Evolutionary conservation across 139 green algal genomes (phyloP), one percentile per base, ranked within the genome.

Genomic region (Chlorella sp.): DNA sequence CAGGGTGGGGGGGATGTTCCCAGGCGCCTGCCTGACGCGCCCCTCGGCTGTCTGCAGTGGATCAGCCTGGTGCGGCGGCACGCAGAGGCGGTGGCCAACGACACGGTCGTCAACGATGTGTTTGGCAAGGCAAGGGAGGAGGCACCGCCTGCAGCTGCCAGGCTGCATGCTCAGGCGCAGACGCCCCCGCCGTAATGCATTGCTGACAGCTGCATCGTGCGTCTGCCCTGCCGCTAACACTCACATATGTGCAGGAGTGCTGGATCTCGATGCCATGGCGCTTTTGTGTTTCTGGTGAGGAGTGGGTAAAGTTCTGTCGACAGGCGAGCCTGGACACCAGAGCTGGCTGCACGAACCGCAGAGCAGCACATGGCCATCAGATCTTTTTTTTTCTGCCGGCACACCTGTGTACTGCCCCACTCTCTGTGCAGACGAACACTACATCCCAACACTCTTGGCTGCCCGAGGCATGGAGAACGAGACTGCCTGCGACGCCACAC

Each of bases 371-470:
- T n/a, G n/a, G n/a, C n/a, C n/a, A n/a, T n/a, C n/a, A n/a, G n/a
- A n/a, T n/a, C n/a, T n/a, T n/a, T n/a, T n/a, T n/a, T n/a, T n/a
- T n/a, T n/a, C n/a, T n/a, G n/a, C n/a, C n/a, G n/a, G n/a, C n/a
- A n/a, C n/a, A n/a, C n/a, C n/a, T n/a, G n/a, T n/a, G n/a, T n/a
- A n/a, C n/a, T n/a, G n/a, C n/a, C n/a, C n/a, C n/a, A n/a, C n/a
- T 48, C 66, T 59, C 35, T 2, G 75, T 76, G 66, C 75, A 86
- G 55, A n/a, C n/a, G n/a, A n/a, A n/a, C 83, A 88, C 74, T 86
- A 86, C 63, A 74, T 86, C 11, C 78, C 83, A 14, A 83, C 70
- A 36, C 68, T 85, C 45, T 64, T 88, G 56, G 79, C 83, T 2
- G 42, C n/a, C 23, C 45, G 63, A 33, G 62, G 56, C 23, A 41